Evolutionary conservation across 371 early-diverging fungal species (phyloP).

Genomic region (Umbelopsis sp.): DNA sequence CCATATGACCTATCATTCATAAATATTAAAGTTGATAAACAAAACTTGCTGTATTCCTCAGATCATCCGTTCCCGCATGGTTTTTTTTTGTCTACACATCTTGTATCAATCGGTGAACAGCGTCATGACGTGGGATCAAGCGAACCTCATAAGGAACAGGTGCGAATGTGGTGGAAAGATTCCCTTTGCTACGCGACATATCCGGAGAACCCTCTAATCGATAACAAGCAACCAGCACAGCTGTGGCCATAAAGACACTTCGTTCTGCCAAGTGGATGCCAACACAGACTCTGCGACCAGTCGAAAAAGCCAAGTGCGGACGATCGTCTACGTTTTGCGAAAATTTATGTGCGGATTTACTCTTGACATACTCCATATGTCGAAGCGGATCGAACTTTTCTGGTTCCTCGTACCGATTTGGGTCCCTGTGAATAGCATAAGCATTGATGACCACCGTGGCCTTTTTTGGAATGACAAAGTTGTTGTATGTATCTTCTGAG

Average conservation of each 20-base stretch:
- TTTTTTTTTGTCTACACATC: background rate
- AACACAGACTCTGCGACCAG: constrained; percentile 54
- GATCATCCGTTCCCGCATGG: no score
- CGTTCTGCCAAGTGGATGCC: constrained; percentile 57
- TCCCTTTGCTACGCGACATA: constrained; percentile 28
- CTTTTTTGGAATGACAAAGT: constrained; percentile 51
- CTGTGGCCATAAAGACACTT: constrained; percentile 42
- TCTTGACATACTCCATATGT: constrained; percentile 36
- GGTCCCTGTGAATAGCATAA: constrained; percentile 42
- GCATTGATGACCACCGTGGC: constrained; percentile 52
- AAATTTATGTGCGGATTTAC: constrained; percentile 7
- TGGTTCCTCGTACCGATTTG: constrained; percentile 35
- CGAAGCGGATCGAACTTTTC: constrained; percentile 44
- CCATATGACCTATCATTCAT: no score
- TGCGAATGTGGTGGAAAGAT: constrained; percentile 31
- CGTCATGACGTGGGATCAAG: constrained; percentile 35
- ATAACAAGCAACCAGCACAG: constrained; percentile 41
- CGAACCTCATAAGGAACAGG: constrained; percentile 34
- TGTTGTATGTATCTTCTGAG: constrained; percentile 42
- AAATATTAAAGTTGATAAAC: no score
- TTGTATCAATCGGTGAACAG: constrained; percentile 18
- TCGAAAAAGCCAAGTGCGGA: constrained; percentile 49
- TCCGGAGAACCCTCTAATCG: constrained; percentile 33
- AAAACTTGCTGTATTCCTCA: no score
- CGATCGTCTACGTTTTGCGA: constrained; percentile 39